These are phyloP conservation scores for Pilatotrama ljubarskyi DNA, from an alignment of 768 basidiomycete species.

Conservation along the genomic window DNA sequence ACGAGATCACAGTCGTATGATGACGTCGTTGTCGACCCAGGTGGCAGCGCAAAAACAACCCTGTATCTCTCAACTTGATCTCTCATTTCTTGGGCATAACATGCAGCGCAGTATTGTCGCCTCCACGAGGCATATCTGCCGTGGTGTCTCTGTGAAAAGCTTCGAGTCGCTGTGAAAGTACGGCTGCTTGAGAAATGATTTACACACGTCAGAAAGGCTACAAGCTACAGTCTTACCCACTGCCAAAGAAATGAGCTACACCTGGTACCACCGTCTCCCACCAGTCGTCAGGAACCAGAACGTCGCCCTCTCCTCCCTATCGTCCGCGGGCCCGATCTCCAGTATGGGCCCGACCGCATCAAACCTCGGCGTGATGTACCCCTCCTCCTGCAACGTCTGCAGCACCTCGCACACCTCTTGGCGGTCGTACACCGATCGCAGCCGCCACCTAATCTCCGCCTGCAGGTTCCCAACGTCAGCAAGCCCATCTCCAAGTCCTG, in stretches of 20 bases:
- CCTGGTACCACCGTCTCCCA: constrained; percentile 66
- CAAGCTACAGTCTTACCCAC: background rate
- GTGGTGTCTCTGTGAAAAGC: no score
- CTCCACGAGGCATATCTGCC: no score
- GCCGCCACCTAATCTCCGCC: constrained; percentile 71
- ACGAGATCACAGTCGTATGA: background rate
- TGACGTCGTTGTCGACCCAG: background rate
- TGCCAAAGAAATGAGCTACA: constrained; percentile 33
- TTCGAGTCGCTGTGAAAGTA: no score
- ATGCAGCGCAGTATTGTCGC: no score
- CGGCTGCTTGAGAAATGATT: no score
- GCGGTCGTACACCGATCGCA: constrained; percentile 71
- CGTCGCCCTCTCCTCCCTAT: constrained; percentile 49
- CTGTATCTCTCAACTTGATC: no score
- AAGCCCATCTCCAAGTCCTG: background rate
- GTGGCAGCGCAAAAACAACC: no score
- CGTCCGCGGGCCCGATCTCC: constrained; percentile 41
- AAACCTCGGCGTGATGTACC: constrained; percentile 42
- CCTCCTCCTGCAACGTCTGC: constrained; percentile 51
- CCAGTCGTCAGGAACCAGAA: constrained; percentile 58
- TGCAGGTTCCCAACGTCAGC: constrained; percentile 30
- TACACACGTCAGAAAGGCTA: background rate
- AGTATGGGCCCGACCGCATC: constrained; percentile 23
- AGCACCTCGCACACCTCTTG: constrained; percentile 72
- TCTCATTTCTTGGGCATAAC: no score